phyloP scores from a whole-genome alignment of 2,329 filamentous ascomycete species.

The Claviceps citrina region DNA sequence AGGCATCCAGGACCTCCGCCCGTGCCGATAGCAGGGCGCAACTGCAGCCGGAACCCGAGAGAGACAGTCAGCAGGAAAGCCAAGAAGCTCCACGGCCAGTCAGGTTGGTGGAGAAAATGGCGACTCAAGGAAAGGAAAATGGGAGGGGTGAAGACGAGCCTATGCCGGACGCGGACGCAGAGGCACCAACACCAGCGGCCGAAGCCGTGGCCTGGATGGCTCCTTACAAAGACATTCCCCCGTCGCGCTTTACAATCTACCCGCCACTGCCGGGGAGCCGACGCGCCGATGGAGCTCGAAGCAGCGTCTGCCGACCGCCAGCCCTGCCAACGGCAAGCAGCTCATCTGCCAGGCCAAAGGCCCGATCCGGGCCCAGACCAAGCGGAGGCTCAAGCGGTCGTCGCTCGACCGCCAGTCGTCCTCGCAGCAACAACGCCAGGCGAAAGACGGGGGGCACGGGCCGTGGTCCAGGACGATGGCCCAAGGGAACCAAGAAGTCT shows the following conservation, averaged over 20 bases:
- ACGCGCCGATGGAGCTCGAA: conserved; percentile 30
- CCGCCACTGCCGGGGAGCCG: conserved; percentile 43
- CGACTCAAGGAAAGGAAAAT: conserved; percentile 20
- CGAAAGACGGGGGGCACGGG: conserved; percentile 47
- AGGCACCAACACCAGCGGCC: conserved; percentile 5
- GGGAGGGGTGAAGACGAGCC: conserved; percentile 11
- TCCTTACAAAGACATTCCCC: conserved; percentile 44
- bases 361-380: conserved; percentile 25
- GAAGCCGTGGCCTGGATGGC: conserved; percentile 27
- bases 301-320: conserved; percentile 24
- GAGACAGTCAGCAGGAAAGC: not conserved
- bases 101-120: conserved; percentile 16
- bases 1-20: conserved; percentile 2
- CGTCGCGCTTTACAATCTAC: conserved; percentile 62
- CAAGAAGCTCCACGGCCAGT: conserved; percentile 13
- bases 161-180: conserved; percentile 17
- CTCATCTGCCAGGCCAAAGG: conserved; percentile 25
- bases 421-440: conserved; percentile 27
- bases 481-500: conserved; percentile 52
- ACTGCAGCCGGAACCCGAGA: conserved; percentile 4
- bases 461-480: conserved; percentile 49
- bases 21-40: conserved; percentile 5
- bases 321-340: conserved; percentile 21
- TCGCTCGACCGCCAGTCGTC: conserved; percentile 21
- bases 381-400: conserved; percentile 15